phyloP scores from a whole-genome alignment of 2,329 filamentous ascomycete species.

The Xylaria polymorpha region DNA sequence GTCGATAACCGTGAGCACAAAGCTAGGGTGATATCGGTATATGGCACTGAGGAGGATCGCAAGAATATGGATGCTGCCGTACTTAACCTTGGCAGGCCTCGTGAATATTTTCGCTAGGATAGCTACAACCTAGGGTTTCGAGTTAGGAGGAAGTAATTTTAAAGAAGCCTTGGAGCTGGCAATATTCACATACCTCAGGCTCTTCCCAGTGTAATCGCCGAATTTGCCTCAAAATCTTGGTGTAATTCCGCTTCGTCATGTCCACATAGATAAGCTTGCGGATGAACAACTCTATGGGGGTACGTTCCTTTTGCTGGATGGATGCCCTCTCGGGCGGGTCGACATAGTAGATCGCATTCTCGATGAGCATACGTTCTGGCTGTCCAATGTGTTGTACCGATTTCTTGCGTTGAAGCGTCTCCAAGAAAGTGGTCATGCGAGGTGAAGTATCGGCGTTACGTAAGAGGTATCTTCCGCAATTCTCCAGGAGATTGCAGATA shows the following conservation, averaged over 20 bases:
- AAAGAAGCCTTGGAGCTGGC: background rate
- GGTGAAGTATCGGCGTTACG: conserved; percentile 93
- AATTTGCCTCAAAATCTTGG: conserved; percentile 93
- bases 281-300: conserved; percentile 91
- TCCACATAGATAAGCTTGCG: conserved; percentile 93
- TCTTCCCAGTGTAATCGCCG: conserved; percentile 98
- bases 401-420: conserved; percentile 96
- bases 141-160: conserved; percentile 22
- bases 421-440: conserved; percentile 91
- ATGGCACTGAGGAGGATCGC: conserved; percentile 89
- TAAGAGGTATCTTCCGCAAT: conserved; percentile 93
- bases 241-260: conserved; percentile 92
- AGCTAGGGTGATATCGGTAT: conserved; percentile 90
- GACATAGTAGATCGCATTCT: conserved; percentile 98
- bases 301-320: conserved; percentile 96
- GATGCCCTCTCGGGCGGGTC: conserved; percentile 93
- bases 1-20: conserved; percentile 91
- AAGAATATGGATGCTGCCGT: conserved; percentile 93
- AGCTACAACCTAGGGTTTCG: conserved; percentile 67
- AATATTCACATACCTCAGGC: conserved; percentile 68
- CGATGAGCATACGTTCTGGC: conserved; percentile 96
- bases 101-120: conserved; percentile 92
- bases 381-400: conserved; percentile 93
- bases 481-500: conserved; percentile 94
- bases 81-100: conserved; percentile 97